Base-by-base conservation (phyloP, 1,284 basidiomycete genomes). In the Stereum hirsutum region DNA sequence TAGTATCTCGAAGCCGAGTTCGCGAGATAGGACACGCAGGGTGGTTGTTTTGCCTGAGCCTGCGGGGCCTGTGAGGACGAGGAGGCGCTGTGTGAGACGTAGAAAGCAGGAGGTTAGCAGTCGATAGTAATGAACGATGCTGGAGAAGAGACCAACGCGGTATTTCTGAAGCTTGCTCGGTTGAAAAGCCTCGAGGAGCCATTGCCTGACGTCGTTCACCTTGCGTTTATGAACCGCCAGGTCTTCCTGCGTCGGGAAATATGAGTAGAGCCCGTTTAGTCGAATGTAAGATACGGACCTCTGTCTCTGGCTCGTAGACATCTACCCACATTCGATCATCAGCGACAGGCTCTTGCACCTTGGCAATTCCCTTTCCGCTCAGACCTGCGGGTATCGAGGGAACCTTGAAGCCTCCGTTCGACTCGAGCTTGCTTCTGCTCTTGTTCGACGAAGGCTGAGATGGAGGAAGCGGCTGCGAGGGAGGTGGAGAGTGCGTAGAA, bases 21-120 rank as follows among this genome's bases (percentile, higher is more conserved):
- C 86, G 19, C 68, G 62, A 0, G 89, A 72, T 6, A 99, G 65
- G 0, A 93, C 74, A 10, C 76, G 75, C 0, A 98, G 52, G 0
- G 90, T 90, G 0, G 91, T 76, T 0, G 94, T 95, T 66, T 99
- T 99, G 0, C 81, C 95, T 0, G 82, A 78, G 1, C 95, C 96
- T 6, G 93, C 84, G 0, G 91, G 90, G 2, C 96, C 95, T 1
- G 88, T 89, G 6, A 99, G 65, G 0, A 81, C 78, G 2, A 98
- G 74, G 19, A 99, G 77, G 30, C 89, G 75, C 91, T 93, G 49
- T 8, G 33, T 15, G 15, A 24, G 19, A 25, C 28, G 39, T 28
- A 31, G 37, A 17, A 36, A 6, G 30, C 23, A 47, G 17, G 20
- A 3, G 32, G n/a, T 35, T 32, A 43, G 41, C n/a, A 34, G 6